Base-by-base conservation (phyloP, 345 rosid genomes). In the Clarkia xantiana region DNA sequence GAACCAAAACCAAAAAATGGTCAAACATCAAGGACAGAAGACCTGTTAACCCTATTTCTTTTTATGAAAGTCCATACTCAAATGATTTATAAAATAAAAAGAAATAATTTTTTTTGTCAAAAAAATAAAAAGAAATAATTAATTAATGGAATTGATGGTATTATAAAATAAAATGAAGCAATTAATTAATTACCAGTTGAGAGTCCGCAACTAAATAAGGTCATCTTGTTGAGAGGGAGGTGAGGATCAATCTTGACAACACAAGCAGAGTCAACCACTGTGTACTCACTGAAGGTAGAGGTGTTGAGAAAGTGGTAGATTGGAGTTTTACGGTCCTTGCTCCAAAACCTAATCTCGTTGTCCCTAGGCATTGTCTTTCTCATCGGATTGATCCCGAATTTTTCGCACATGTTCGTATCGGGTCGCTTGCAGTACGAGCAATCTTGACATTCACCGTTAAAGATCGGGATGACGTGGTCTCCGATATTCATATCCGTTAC, bases 391-490 rank as follows among this genome's bases (percentile, higher is more conserved):
- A 67, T 82, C 2, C 73, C 71, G 38, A 51, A 70, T 51, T 17
- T 65, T 45, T 44, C 52, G 57, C 94, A 78, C 6, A 76, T 50
- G 66, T 84, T 84, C 6, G 79, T 73, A 2, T 51, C 66, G 44
- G 42, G 52, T 11, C 25, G 45, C 51, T n/a, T 69, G 67, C 85
- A 80, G 12, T 59, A 69, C 44, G 8, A 40, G n/a, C 94, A 84
- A 18, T 78, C 60, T n/a, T 81, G 81, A 22, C 88, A 84, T 60
- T 84, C 79, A 45, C 88, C 88, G 39, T 74, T 73, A 60, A 80
- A 84, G 49, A 76, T 15, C 0, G 88, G 85, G 19, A 84, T 62
- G 64, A 80, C 81, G 49, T 70, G 57, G 66, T 84, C 94, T 8
- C 94, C 85, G 49, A 59, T 68, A 52, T 76, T 63, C 45, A 80